These are phyloP conservation scores for Ananas comosus DNA, from an alignment of 176 grass and related monocot genomes.

Conservation along the genomic window DNA sequence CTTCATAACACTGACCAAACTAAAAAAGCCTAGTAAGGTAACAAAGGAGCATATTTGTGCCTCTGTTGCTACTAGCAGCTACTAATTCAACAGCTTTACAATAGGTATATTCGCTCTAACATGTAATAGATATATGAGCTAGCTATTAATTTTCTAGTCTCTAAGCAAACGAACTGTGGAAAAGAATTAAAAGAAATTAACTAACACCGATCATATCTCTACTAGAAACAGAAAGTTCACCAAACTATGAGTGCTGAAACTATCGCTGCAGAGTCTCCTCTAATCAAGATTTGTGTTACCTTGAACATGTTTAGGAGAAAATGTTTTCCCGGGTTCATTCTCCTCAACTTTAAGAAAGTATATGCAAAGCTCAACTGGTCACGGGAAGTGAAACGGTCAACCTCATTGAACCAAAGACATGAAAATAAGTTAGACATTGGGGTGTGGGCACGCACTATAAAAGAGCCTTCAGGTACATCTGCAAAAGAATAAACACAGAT, in stretches of 20 bases:
- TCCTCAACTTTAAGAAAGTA: constrained; percentile 80
- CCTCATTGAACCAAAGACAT: constrained; percentile 94
- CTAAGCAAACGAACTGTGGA: background rate
- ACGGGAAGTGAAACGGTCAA: constrained; percentile 65
- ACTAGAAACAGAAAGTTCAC: background rate
- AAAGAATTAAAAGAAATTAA: constrained; percentile 1
- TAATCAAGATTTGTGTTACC: constrained; percentile 35
- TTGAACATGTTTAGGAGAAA: constrained; percentile 86
- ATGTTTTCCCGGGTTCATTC: constrained; percentile 48
- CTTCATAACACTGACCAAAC: too few relatives aligned
- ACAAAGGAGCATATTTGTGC: too few relatives aligned
- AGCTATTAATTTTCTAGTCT: too few relatives aligned
- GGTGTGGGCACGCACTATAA: constrained; percentile 79
- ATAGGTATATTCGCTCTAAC: too few relatives aligned
- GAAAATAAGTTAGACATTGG: constrained; percentile 96
- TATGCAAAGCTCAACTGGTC: constrained; percentile 91
- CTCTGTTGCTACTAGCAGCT: too few relatives aligned
- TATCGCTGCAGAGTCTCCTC: background rate
- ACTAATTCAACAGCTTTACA: too few relatives aligned
- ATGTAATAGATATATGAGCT: too few relatives aligned
- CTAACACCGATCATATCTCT: background rate
- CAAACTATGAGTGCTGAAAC: background rate
- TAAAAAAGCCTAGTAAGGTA: too few relatives aligned
- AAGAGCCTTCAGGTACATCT: constrained; percentile 97
- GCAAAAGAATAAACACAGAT: constrained; percentile 27